phyloP scores from a whole-genome alignment of 2,329 filamentous ascomycete genomes.

The Chrysosporium queenslandicum region DNA sequence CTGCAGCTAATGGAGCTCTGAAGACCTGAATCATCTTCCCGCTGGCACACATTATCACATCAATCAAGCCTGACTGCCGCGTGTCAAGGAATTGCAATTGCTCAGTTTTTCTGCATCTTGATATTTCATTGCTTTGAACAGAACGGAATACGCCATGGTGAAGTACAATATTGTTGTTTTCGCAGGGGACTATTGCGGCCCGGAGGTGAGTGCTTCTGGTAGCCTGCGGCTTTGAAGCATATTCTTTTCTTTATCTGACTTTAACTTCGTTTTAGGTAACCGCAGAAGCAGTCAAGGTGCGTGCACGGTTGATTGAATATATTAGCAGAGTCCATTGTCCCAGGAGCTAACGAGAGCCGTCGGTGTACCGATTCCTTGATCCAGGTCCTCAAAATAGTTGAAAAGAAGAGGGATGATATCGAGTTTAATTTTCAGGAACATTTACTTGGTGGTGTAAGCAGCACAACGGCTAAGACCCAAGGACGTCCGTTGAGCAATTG shows the following conservation, averaged over 20 bases:
- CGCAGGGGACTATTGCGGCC: slow-evolving; percentile 73
- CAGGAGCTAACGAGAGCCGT: neutral
- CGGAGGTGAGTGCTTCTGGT: slow-evolving; percentile 34
- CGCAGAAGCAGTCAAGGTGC: slow-evolving; percentile 74
- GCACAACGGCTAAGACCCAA: neutral
- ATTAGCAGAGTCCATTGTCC: too few species aligned
- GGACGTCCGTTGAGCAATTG: too few species aligned
- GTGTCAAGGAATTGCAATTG: neutral
- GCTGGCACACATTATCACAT: neutral
- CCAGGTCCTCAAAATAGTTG: slow-evolving; percentile 68
- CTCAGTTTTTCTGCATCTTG: neutral
- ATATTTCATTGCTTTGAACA: neutral
- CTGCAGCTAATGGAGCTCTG: neutral
- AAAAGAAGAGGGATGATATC: slow-evolving; percentile 58
- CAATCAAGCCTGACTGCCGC: neutral
- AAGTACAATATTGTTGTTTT: slow-evolving; percentile 68
- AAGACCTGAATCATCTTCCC: neutral
- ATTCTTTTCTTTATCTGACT: neutral
- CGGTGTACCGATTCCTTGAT: neutral
- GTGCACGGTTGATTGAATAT: too few species aligned
- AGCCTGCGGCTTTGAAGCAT: neutral
- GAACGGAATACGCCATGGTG: slow-evolving; percentile 10
- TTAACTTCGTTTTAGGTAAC: slow-evolving; percentile 51
- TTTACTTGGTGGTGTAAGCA: slow-evolving; percentile 77
- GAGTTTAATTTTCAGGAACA: slow-evolving; percentile 88